Base-by-base conservation (phyloP, 306 rosid species). In the Crotalaria pallida region DNA sequence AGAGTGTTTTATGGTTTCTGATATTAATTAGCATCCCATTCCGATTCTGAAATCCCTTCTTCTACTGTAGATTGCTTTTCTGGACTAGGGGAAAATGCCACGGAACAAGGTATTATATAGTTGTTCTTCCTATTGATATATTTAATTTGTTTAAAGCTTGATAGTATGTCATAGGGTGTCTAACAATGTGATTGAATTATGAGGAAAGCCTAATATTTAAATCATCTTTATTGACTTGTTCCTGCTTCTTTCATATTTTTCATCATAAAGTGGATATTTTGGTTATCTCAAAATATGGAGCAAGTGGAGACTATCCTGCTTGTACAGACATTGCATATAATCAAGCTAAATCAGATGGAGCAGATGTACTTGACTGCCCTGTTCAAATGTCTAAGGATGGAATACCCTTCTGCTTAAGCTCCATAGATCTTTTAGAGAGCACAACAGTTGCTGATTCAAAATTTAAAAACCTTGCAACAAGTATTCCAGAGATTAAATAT, bases 351-450 rank as follows among this genome's bases (percentile, higher is more conserved):
- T 67, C 22, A 44, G 89, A 90, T 63, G 90, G 88, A 29, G 96
- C 84, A 33, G 96, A 86, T 47, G 86, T 94, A 34, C 82, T 94
- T 29, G 96, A 94, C 75, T 94, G 96, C 72, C 94, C 93, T 10
- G 97, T 94, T 76, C 97, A 87, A 83, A 80, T 94, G 13, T 71
- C 98, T 3, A 85, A 77, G 69, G 98, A 94, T 62, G 91, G 96
- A 64, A 77, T 69, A 63, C 96, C 92, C 61, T 90, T 94, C 83
- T 94, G 97, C 80, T 79, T 73, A 13, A 88, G 92, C 84, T 77
- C 88, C 48, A 84, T 93, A 60, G 89, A 93, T 82, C 96, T 93
- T 65, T 81, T 52, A 8, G 89, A 85, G 43, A 85, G 87, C 85
- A 90, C 97, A 33, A 69, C 77, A 6, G 86, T 81, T 65, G 76